Base-by-base conservation (phyloP, 306 rosid genomes). In the Dryas octopetala region DNA sequence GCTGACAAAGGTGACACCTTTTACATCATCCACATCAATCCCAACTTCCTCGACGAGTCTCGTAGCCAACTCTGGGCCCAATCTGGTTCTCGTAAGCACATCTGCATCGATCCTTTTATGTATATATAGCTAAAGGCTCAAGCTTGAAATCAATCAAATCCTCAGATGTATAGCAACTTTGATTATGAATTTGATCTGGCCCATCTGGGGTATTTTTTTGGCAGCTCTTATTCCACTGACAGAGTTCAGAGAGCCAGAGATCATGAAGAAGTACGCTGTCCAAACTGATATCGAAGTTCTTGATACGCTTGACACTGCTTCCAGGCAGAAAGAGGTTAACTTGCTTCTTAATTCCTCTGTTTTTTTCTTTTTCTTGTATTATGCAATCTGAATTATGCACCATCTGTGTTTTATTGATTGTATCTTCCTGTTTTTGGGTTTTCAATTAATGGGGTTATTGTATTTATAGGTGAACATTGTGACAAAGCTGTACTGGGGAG, bases 401-500 rank as follows among this genome's bases (percentile, higher is more conserved):
- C 6, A 45, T 71, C 10, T 58, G 66, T 45, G 9, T 26, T 23
- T 46, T 17, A 26, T 47, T 78, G 55, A 2, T 51, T 71, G 12
- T 41, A 7, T 65, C 63, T 11, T 23, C 12, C 7, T 16, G 38
- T 5, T 16, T 2, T 41, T 19, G 26, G 61, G 61, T 55, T 63
- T 63, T 41, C 2, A 28, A 28, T 28, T 49, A 43, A 45, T 67
- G 75, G 44, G 50, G 69, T 81, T 71, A 9, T 28, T 28, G 38
- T 1, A 63, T 38, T 26, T 13, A 2, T 59, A 93, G 98, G 83
- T 84, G 50, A 76, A 10, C 5, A 15, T 91, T 67, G 70, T 94
- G 62, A 63, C 96, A 23, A 94, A 94, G 80, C 51, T 94, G 51
- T 90, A 90, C 63, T 91, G 98, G 96, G 98, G 98, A 28, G 98